Percentiles rank a stretch among this genome's conserved stretches.
Conservation (phyloP, 805 yeast species). For the Schizosaccharomyces lindneri region DNA sequence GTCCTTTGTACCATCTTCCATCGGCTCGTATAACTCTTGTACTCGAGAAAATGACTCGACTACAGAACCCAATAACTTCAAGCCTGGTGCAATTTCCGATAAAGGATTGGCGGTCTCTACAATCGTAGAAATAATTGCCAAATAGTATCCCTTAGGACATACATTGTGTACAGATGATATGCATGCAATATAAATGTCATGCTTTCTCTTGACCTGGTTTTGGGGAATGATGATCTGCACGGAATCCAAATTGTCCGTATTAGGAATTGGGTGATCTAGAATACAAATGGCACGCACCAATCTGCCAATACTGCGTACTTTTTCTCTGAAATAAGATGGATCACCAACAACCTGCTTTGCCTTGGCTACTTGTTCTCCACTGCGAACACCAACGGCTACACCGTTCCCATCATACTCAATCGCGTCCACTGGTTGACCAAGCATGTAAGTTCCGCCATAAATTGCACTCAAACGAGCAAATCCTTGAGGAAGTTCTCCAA, state of each 20-base stretch:
- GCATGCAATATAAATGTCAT: conserved; percentile 84
- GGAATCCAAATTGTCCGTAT: conserved; percentile 62
- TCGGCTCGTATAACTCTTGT: conserved; percentile 72
- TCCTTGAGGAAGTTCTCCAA: conserved; percentile 97
- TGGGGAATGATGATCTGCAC: conserved; percentile 90
- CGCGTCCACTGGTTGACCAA: conserved; percentile 87
- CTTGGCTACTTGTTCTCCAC: conserved; percentile 74
- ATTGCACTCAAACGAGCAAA: conserved; percentile 88
- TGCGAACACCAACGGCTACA: conserved; percentile 61
- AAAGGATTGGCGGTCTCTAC: conserved; percentile 87
- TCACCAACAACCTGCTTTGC: conserved; percentile 92
- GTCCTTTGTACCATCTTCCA: conserved; percentile 56
- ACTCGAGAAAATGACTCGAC: conserved; percentile 82
- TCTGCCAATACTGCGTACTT: conserved; percentile 45
- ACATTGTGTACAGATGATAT: conserved; percentile 77
- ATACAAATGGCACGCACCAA: conserved; percentile 75
- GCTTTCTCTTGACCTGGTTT: conserved; percentile 74
- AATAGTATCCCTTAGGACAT: conserved; percentile 62
- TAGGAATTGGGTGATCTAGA: conserved; percentile 68
- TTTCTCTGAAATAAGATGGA: conserved; percentile 87
- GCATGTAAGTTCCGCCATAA: conserved; percentile 95
- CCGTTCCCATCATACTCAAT: conserved; percentile 47
- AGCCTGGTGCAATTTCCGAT: conserved; percentile 77
- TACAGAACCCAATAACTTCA: conserved; percentile 57
- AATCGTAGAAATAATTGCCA: conserved; percentile 84